Base-by-base conservation (phyloP, 768 basidiomycete genomes). In the Fibroporia radiculosa region DNA sequence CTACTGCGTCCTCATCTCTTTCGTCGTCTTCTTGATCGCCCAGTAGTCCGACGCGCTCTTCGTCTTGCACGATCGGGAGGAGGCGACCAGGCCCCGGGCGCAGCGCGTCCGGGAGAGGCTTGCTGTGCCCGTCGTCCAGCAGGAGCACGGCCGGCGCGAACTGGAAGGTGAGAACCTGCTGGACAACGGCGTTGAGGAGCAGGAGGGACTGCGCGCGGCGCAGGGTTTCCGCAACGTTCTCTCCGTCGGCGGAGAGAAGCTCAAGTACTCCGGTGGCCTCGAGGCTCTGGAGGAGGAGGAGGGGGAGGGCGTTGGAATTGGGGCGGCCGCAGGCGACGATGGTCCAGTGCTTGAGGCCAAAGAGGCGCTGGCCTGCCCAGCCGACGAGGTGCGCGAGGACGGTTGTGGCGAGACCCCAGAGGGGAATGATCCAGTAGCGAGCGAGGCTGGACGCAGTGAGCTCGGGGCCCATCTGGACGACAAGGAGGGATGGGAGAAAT, bases 401-500 rank as follows among this genome's bases (percentile, higher is more conserved):
- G 38, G 57, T 56, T 44, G 57, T 55, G 19, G 40, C 33, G 23
- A 60, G 48, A 19, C 60, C 60, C 60, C 60, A 62, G 20, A 50
- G 42, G 20, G 60, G 58, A 4, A 60, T 43, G 39, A 62, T 54
- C 58, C 60, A 62, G 24, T 58, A 41, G 26, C 33, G 42, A 16
- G 47, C n/a, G 33, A 62, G 46, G 3, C 44, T 43, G 10, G 22
- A 6, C n/a, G 39, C 47, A 40, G 61, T 59, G 39, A 62, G 53
- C 49, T 55, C 48, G 22, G 57, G 61, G 3, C 57, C 61, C 61
- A 60, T 62, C 40, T 57, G 47, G 10, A 51, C 56, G 52, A 62
- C 36, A 52, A 62, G 53, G 49, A 62, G 59, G 40, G 54, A 56
- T 18, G 61, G 61, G 32, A 60, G 57, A 53, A 62, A 60, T 45